These are phyloP conservation scores for Diaporthe australafricana DNA, from an alignment of 2,329 filamentous ascomycete species.

Conservation along the genomic window DNA sequence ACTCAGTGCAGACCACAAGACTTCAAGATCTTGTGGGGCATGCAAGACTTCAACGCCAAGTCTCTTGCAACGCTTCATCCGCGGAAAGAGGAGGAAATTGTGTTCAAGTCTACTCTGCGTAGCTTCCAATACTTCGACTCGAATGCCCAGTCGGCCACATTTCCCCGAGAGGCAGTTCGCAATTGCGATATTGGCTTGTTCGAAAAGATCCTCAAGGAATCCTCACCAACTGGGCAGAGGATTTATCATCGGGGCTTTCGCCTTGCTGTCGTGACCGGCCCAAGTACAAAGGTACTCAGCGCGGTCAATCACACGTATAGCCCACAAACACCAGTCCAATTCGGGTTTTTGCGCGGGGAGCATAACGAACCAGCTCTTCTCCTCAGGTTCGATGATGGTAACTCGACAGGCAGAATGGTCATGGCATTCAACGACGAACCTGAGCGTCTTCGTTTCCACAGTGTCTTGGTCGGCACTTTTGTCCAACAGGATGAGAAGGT, in stretches of 20 bases:
- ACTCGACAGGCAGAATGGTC: slow-evolving; percentile 77
- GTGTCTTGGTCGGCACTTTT: slow-evolving; percentile 78
- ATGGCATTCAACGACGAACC: slow-evolving; percentile 81
- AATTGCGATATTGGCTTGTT: slow-evolving; percentile 81
- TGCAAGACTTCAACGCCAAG: slow-evolving; percentile 86
- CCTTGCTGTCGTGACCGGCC: slow-evolving; percentile 80
- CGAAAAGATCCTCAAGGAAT: slow-evolving; percentile 75
- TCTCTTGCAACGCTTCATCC: slow-evolving; percentile 78
- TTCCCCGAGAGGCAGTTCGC: slow-evolving; percentile 79
- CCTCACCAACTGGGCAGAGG: slow-evolving; percentile 78
- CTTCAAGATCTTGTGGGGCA: slow-evolving; percentile 82
- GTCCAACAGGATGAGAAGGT: slow-evolving; percentile 76
- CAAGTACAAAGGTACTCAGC: slow-evolving; percentile 81
- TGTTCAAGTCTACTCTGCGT: slow-evolving; percentile 76
- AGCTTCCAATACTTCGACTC: slow-evolving; percentile 86
- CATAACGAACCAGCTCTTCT: slow-evolving; percentile 76
- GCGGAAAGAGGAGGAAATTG: slow-evolving; percentile 74
- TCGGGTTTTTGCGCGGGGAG: slow-evolving; percentile 80
- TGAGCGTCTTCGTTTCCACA: slow-evolving; percentile 78
- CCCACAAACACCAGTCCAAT: slow-evolving; percentile 76
- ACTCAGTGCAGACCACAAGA: slow-evolving; percentile 81
- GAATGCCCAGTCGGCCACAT: slow-evolving; percentile 74
- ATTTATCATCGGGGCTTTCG: slow-evolving; percentile 84
- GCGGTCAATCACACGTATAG: slow-evolving; percentile 78
- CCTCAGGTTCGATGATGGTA: slow-evolving; percentile 75